phyloP scores from a whole-genome alignment of 164 flowering plant species.

The Kalanchoe fedtschenkoi region DNA sequence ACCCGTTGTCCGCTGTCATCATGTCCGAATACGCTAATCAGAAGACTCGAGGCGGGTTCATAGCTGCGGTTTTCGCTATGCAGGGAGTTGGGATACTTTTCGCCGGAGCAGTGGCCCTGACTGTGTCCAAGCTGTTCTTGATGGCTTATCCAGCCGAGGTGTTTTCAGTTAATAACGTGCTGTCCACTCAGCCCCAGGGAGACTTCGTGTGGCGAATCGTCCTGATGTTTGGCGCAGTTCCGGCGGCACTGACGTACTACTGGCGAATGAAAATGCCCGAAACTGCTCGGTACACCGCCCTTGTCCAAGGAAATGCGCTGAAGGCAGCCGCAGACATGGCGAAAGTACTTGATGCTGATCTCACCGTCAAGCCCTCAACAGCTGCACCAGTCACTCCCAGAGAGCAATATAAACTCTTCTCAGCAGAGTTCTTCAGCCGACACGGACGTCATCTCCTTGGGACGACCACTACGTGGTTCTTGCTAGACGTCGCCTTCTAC shows the following conservation, averaged over 20 bases:
- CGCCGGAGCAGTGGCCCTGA: conserved; percentile 20
- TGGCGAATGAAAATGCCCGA: conserved; percentile 53
- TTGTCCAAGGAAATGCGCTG: conserved; percentile 23
- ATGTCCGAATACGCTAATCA: conserved; percentile 22
- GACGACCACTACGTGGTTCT: conserved; percentile 37
- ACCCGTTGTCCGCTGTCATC: conserved; percentile 13
- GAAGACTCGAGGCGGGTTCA: conserved; percentile 17
- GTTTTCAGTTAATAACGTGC: conserved; percentile 7
- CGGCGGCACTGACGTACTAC: conserved; percentile 36
- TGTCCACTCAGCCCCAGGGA: conserved; percentile 29
- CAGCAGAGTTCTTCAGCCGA: conserved; percentile 19
- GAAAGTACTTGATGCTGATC: conserved; percentile 23
- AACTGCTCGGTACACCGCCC: conserved; percentile 42
- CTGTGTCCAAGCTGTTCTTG: conserved; percentile 14
- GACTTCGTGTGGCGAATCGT: conserved; percentile 41
- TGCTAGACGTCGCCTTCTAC: conserved; percentile 40
- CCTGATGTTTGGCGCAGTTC: conserved; percentile 44
- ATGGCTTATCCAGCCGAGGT: conserved; percentile 11
- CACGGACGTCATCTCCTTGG: conserved; percentile 39
- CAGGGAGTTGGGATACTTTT: conserved; percentile 19
- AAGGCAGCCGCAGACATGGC: conserved; percentile 41
- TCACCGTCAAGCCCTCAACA: conserved; percentile 1
- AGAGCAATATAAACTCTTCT: conserved; percentile 19
- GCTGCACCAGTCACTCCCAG: not conserved
- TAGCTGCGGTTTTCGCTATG: conserved; percentile 25